phyloP scores from a whole-genome alignment of 352 stramenopile species.

The Phytophthora podocarpi region DNA sequence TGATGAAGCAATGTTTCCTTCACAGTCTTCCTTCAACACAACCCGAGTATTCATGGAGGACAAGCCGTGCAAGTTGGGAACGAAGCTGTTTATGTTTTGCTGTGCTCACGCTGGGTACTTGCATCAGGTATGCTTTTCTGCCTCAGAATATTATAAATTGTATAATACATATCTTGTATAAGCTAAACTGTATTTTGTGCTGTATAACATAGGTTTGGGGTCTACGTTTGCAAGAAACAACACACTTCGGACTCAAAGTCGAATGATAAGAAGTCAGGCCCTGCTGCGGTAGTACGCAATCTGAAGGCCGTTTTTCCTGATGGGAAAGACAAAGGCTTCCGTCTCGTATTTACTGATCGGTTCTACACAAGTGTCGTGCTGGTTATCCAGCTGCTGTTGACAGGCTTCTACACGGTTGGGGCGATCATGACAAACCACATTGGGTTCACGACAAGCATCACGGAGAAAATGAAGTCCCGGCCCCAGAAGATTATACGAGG shows the following conservation, averaged over 20 bases:
- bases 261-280: not conserved
- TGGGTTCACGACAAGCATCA: not conserved
- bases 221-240: slow-evolving; percentile 1
- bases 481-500: not conserved
- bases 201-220: not conserved
- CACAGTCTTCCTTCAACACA: not conserved
- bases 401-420: slow-evolving; percentile 3
- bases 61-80: not conserved
- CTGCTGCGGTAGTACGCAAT: slow-evolving; percentile 2
- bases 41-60: too few species aligned
- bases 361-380: slow-evolving; percentile 11
- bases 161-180: not conserved
- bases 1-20: slow-evolving; percentile 1
- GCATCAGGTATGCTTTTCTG: not conserved
- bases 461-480: not conserved
- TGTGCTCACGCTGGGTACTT: not conserved
- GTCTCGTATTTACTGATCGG: not conserved
- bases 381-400: not conserved
- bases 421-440: slow-evolving; percentile 8
- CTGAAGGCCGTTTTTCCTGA: not conserved
- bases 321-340: not conserved
- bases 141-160: not conserved
- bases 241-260: not conserved
- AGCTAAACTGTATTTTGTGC: not conserved
- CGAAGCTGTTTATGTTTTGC: not conserved